Base-by-base conservation (phyloP, 2,329 filamentous ascomycete genomes). In the Epicoccum nigrum region DNA sequence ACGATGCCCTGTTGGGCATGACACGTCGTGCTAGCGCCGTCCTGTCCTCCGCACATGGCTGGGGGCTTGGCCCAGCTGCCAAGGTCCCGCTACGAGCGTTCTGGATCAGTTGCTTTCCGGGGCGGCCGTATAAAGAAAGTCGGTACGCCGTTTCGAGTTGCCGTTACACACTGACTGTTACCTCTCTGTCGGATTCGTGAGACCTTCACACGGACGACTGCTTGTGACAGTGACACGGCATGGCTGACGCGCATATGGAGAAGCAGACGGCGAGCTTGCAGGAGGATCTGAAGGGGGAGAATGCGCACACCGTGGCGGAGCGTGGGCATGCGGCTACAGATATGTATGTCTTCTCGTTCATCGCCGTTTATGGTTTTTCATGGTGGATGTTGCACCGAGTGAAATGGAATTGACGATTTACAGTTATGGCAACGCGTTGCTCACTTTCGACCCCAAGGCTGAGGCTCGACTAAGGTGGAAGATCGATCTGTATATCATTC, bases 401-500 rank as follows among this genome's bases (percentile, higher is more conserved):
- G 16, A 25, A 19, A 4, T 1, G 12, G 30, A 27, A 37, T 58
- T 63, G 30, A 60, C 52, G 13, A 19, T 7, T n/a, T 13, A 7
- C 47, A 72, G 68, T 39, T 69, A 71, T 34, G 69, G 70, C 21
- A 59, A 71, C 39, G 56, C 70, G 15, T 58, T 71, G 4, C 51
- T 70, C 17, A 44, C 65, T 0, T 83, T 86, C 58, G 84, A 87
- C 58, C 73, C 76, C 3, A 76, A 71, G 21, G 83, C 81, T 2
- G 87, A 88, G 64, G 69, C 77, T 7, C 79, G 76, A 43, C 75
- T 89, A 19, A 77, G 85, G 7, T 72, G 74, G 62, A 89, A 89
- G 68, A 84, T 89, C 39, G 87, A 90, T 60, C 59, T 87, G 5
- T 81, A 77, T 60, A 81, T 88, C 35, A 76, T 89, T 0, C 87